These are phyloP conservation scores for Pigoraptor vietnamica DNA, from an alignment of 78 protist genomes.

Conservation along the genomic window DNA sequence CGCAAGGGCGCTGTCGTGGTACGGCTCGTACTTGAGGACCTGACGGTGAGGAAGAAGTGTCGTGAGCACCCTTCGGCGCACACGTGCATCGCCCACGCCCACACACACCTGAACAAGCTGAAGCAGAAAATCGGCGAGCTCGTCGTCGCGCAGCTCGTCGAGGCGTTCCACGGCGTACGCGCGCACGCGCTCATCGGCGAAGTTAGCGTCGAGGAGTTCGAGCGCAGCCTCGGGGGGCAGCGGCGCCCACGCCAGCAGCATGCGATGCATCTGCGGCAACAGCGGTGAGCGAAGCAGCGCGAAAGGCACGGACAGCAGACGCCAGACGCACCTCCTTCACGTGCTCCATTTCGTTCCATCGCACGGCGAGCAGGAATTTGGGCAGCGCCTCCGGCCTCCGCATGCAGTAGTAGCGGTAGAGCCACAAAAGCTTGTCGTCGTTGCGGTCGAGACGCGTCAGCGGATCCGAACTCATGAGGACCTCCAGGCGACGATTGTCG, in stretches of 20 bases:
- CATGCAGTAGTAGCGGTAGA: conserved; percentile 20
- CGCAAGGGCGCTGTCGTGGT: conserved; percentile 66
- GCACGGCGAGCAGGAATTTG: conserved; percentile 72
- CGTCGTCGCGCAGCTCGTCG: conserved; percentile 56
- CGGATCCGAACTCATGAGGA: background rate
- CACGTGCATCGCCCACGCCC: background rate
- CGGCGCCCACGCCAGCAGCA: conserved; percentile 45
- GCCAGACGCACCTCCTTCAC: conserved; percentile 78
- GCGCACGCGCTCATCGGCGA: conserved; percentile 63
- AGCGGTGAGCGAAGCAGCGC: background rate
- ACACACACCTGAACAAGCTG: conserved; percentile 72
- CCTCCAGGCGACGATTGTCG: background rate
- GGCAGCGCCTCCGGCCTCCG: conserved; percentile 58
- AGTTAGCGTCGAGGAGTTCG: conserved; percentile 70
- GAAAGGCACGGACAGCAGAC: no score
- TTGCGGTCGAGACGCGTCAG: background rate
- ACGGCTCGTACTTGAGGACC: conserved; percentile 73
- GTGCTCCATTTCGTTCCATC: conserved; percentile 54
- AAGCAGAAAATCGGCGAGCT: conserved; percentile 58
- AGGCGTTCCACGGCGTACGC: conserved; percentile 68
- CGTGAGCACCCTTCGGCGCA: conserved; percentile 10
- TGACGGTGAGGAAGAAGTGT: conserved; percentile 13
- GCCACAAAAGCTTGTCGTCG: background rate
- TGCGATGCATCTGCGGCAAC: background rate
- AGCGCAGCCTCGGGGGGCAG: conserved; percentile 45